These are phyloP conservation scores for Melampsora abietis-canadensis DNA, from an alignment of 1,284 basidiomycete genomes.

Conservation along the genomic window DNA sequence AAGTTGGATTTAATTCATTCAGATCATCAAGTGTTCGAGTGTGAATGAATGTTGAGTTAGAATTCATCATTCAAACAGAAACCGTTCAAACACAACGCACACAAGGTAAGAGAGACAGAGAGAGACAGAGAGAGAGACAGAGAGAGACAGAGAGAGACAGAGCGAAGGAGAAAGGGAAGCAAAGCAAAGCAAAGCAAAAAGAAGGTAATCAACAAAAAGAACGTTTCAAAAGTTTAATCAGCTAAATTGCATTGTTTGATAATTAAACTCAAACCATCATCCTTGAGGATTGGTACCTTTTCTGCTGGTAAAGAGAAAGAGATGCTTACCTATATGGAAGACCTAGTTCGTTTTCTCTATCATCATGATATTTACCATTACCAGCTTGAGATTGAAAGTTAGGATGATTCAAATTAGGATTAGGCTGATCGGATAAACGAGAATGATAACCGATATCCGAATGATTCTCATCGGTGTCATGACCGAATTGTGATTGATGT, in stretches of 20 bases:
- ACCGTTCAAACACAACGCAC: too few species aligned
- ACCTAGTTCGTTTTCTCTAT: background rate
- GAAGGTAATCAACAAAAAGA: background rate
- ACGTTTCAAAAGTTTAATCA: background rate
- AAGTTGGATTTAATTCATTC: background rate
- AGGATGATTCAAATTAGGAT: background rate
- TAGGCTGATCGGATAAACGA: background rate
- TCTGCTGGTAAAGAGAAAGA: background rate
- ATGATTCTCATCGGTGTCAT: background rate
- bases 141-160: background rate
- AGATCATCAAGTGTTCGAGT: background rate
- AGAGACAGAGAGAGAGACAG: background rate
- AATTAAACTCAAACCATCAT: background rate
- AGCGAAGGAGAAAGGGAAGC: background rate
- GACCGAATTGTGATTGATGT: background rate
- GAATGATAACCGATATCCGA: conserved; percentile 6
- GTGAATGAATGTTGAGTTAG: too few species aligned
- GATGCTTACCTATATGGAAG: background rate
- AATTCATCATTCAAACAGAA: too few species aligned
- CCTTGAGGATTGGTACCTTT: too few species aligned
- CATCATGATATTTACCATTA: background rate
- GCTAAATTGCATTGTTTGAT: background rate
- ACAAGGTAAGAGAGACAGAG: background rate
- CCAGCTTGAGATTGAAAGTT: background rate
- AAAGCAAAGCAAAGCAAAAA: background rate